A percentile compares a stretch with the other conserved stretches of the same genome.
Conservation (phyloP, 352 stramenopile species). For the Paralagenidium karlingii region DNA sequence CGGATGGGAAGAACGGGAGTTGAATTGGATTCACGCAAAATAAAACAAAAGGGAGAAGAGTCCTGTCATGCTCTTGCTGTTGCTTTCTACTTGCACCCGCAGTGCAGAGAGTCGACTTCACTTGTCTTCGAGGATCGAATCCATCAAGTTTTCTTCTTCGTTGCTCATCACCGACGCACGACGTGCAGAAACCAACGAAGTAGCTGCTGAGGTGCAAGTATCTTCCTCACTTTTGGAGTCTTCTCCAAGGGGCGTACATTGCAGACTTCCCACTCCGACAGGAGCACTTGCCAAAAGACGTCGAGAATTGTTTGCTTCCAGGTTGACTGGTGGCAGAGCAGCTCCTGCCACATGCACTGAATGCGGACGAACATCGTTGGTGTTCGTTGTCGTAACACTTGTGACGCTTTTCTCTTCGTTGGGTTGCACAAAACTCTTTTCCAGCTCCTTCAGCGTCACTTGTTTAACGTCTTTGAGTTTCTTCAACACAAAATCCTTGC, state of each 20-base stretch:
- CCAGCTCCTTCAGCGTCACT: slow-evolving; percentile 67
- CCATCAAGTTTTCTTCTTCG: slow-evolving; percentile 77
- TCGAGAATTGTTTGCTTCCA: slow-evolving; percentile 17
- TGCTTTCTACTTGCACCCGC: not conserved
- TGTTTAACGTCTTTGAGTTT: slow-evolving; percentile 63
- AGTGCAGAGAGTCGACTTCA: not conserved
- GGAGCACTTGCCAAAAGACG: slow-evolving; percentile 53
- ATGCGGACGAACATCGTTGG: slow-evolving; percentile 16
- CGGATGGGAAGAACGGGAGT: too few relatives aligned
- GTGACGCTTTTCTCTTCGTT: slow-evolving; percentile 6
- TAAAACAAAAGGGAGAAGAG: too few relatives aligned
- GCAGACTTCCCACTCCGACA: slow-evolving; percentile 48
- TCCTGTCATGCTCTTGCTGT: too few relatives aligned
- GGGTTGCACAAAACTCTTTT: slow-evolving; percentile 58
- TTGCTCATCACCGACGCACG: slow-evolving; percentile 41
- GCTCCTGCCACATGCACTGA: slow-evolving; percentile 31
- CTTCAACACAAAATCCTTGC: slow-evolving; percentile 49
- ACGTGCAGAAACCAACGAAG: too few relatives aligned
- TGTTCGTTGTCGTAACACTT: not conserved
- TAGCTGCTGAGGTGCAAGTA: too few relatives aligned
- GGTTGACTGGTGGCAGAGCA: slow-evolving; percentile 33
- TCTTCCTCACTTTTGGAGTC: slow-evolving; percentile 6
- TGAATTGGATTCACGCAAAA: too few relatives aligned
- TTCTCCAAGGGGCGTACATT: slow-evolving; percentile 30
- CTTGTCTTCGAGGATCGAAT: slow-evolving; percentile 39